These are phyloP conservation scores for Dioscorea alata DNA, from an alignment of 106 monocot species.

Conservation along the genomic window DNA sequence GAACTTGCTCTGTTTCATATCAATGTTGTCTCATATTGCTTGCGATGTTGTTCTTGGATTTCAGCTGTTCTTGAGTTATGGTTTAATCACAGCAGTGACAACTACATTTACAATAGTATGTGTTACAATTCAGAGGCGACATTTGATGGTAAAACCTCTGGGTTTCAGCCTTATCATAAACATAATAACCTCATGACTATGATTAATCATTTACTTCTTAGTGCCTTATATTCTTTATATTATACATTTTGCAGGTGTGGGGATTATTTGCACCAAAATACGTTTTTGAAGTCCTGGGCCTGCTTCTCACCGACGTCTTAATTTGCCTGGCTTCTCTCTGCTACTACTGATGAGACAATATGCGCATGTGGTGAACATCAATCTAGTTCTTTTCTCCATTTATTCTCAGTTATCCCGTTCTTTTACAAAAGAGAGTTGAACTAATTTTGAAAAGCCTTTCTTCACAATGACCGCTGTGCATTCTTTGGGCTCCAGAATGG, in stretches of 20 bases:
- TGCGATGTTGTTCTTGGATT: not conserved
- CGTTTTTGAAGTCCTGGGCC: conserved; percentile 66
- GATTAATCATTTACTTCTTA: not conserved
- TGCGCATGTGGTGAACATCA: not conserved
- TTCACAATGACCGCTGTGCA: no score
- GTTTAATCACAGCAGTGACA: conserved; percentile 65
- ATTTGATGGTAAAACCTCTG: conserved; percentile 66
- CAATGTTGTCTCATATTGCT: not conserved
- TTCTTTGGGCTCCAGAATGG: no score
- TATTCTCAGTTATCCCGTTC: not conserved
- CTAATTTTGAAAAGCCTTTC: no score
- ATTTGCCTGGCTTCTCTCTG: conserved; percentile 55
- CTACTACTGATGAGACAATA: conserved; percentile 15
- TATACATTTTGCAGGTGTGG: conserved; percentile 51
- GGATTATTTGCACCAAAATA: conserved; percentile 81
- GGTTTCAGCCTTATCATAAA: not conserved
- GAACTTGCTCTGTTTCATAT: not conserved
- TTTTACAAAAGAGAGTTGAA: not conserved
- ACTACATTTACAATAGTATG: conserved; percentile 65
- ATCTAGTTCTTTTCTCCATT: no score
- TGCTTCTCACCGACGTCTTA: conserved; percentile 44
- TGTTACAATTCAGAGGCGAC: conserved; percentile 84
- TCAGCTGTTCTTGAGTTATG: conserved; percentile 72
- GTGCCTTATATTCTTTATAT: not conserved
- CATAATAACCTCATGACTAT: not conserved